Evolutionary conservation across 1,284 basidiomycete species (phyloP).

Genomic region (Cryptococcus wingfieldii): DNA sequence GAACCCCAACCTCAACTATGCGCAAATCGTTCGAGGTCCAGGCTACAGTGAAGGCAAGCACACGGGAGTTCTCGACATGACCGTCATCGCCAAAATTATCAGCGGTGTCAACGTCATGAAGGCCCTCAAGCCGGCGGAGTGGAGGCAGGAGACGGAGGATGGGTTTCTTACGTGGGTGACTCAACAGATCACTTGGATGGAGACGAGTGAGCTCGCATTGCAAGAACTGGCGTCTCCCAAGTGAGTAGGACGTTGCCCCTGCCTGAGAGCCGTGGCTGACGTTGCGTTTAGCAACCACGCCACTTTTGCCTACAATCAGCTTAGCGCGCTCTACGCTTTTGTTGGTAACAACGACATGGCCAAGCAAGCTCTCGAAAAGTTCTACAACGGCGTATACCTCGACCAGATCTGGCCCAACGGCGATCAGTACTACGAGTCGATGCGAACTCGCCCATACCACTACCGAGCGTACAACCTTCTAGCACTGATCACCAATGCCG

Average conservation of each 20-base stretch:
- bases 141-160: conserved; percentile 15
- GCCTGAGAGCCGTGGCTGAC: not conserved
- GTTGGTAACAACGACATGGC: conserved; percentile 26
- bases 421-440: conserved; percentile 19
- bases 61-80: conserved; percentile 28
- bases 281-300: conserved; percentile 32
- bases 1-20: conserved; percentile 66
- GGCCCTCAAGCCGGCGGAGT: conserved; percentile 15
- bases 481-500: conserved; percentile 17
- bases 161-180: conserved; percentile 18
- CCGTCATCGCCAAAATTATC: conserved; percentile 26
- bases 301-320: conserved; percentile 38
- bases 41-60: conserved; percentile 15
- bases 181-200: conserved; percentile 21
- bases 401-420: conserved; percentile 34
- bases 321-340: conserved; percentile 31
- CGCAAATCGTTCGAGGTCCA: conserved; percentile 63
- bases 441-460: conserved; percentile 29
- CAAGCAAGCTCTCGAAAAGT: conserved; percentile 17
- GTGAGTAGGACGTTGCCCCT: conserved; percentile 11
- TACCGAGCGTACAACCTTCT: conserved; percentile 40
- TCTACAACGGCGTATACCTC: conserved; percentile 27
- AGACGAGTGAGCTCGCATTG: conserved; percentile 18
- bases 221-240: conserved; percentile 27
- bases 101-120: conserved; percentile 19